A percentile compares a stretch with the other conserved stretches of the same genome.
These are phyloP conservation scores for Penstemon davidsonii DNA, from an alignment of 257 asterid species.

Conservation along the genomic window DNA sequence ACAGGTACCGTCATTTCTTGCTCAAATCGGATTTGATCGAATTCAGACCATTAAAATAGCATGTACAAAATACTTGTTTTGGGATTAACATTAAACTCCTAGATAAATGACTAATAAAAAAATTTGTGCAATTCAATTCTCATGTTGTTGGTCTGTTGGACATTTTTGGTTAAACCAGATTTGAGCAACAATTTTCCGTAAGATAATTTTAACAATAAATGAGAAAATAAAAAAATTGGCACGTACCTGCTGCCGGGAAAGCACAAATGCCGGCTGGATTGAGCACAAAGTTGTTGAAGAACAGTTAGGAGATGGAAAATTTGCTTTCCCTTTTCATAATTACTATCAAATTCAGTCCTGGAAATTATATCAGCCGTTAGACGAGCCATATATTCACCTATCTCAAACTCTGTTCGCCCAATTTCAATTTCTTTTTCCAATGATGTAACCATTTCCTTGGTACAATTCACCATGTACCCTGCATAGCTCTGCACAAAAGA, in stretches of 20 bases:
- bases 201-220: not conserved
- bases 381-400: conserved; percentile 72
- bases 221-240: not conserved
- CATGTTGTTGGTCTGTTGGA: too few species aligned
- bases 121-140: too few species aligned
- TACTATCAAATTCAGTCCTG: conserved; percentile 71
- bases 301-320: conserved; percentile 59
- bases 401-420: conserved; percentile 67
- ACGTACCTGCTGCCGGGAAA: conserved; percentile 89
- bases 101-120: too few species aligned
- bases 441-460: conserved; percentile 53
- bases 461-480: conserved; percentile 82
- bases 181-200: too few species aligned
- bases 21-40: too few species aligned
- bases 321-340: conserved; percentile 75
- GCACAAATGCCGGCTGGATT: conserved; percentile 65
- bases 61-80: too few species aligned
- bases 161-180: too few species aligned
- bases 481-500: conserved; percentile 57
- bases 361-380: conserved; percentile 91
- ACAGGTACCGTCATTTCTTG: too few species aligned
- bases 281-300: conserved; percentile 65
- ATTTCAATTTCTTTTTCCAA: conserved; percentile 35
- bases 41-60: too few species aligned
- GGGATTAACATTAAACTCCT: too few species aligned